Conservation (phyloP, 2,329 filamentous ascomycete species). For the Curvularia hawaiiensis region DNA sequence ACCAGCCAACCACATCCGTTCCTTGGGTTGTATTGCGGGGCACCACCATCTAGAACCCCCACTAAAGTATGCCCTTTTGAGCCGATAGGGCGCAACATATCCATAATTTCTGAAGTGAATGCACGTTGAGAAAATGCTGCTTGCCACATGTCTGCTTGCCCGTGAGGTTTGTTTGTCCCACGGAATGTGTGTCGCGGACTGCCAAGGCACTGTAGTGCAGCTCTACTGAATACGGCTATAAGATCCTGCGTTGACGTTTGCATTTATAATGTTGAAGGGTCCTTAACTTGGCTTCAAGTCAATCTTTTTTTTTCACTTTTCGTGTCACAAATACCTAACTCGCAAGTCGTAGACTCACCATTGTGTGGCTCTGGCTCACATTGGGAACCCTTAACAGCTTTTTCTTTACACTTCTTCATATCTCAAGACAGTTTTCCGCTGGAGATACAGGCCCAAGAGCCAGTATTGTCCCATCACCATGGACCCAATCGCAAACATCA, state of each 20-base stretch:
- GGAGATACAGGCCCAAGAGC: background rate
- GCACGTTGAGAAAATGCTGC: background rate
- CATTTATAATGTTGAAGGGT: background rate
- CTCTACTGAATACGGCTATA: constrained; percentile 1
- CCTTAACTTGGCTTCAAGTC: background rate
- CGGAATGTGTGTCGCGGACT: background rate
- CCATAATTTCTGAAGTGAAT: background rate
- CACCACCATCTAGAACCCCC: background rate
- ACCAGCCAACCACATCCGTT: background rate
- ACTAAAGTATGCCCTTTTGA: background rate
- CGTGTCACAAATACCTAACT: background rate
- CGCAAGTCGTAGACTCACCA: background rate
- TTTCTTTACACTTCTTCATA: too few relatives aligned
- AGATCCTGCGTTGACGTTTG: background rate
- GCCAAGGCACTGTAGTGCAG: constrained; percentile 7
- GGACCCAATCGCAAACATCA: constrained; percentile 37
- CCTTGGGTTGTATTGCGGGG: background rate
- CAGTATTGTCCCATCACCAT: constrained; percentile 17
- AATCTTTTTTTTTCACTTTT: background rate
- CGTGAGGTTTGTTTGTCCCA: background rate
- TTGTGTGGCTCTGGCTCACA: background rate
- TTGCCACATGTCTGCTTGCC: background rate
- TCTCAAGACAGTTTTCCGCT: background rate
- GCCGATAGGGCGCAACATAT: constrained; percentile 7
- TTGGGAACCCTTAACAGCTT: too few relatives aligned